phyloP scores from a whole-genome alignment of 345 rosid species.

The Citrus cavaleriei region DNA sequence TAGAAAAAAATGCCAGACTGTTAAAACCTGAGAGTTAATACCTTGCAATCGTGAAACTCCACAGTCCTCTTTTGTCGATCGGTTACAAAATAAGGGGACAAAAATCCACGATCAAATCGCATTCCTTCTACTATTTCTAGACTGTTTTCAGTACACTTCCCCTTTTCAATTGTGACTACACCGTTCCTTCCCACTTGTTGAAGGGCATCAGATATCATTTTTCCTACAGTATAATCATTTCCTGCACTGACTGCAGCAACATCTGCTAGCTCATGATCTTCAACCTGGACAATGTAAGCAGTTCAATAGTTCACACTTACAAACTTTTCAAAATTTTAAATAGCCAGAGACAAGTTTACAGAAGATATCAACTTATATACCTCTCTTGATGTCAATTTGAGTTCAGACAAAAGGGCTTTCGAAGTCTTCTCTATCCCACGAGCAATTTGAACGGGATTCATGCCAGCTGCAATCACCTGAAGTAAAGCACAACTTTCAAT shows the following conservation, averaged over 20 bases:
- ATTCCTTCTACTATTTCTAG: conserved; percentile 80
- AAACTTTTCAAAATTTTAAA: not conserved
- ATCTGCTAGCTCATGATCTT: conserved; percentile 74
- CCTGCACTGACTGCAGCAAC: conserved; percentile 95
- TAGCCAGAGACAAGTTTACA: not conserved
- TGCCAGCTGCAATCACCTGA: conserved; percentile 83
- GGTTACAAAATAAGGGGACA: conserved; percentile 82
- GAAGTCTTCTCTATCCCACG: conserved; percentile 84
- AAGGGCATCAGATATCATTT: conserved; percentile 69
- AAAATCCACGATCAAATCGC: conserved; percentile 84
- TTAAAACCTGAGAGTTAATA: conserved; percentile 21
- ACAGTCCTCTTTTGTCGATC: conserved; percentile 59
- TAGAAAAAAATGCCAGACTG: conserved; percentile 14
- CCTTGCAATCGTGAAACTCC: conserved; percentile 85
- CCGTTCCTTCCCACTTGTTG: conserved; percentile 68
- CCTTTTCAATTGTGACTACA: conserved; percentile 72
- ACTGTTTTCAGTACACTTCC: conserved; percentile 49
- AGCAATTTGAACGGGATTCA: conserved; percentile 74
- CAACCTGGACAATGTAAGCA: conserved; percentile 46
- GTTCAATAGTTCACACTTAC: not conserved
- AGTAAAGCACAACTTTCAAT: conserved; percentile 15
- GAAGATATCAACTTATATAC: conserved; percentile 23
- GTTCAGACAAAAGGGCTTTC: conserved; percentile 75
- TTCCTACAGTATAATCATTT: conserved; percentile 69
- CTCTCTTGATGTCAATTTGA: conserved; percentile 84